Conservation (phyloP, 805 yeast genomes). For the Lachancea quebecensis region DNA sequence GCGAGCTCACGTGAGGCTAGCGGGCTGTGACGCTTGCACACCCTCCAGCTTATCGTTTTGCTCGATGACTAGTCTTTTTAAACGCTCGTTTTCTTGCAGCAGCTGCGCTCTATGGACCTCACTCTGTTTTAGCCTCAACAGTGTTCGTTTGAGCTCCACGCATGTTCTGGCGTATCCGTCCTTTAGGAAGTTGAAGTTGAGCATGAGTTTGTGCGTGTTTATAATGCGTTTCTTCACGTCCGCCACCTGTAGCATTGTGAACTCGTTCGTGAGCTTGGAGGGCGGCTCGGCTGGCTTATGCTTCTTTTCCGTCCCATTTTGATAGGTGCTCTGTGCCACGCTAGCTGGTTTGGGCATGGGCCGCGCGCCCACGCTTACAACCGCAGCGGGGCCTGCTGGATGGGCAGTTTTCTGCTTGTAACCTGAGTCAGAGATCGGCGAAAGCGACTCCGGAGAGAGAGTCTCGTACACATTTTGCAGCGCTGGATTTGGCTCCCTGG, state of each 20-base stretch:
- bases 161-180: slow-evolving; percentile 31
- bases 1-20: neutral
- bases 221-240: slow-evolving; percentile 30
- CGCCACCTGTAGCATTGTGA: slow-evolving; percentile 26
- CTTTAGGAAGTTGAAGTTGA: slow-evolving; percentile 29
- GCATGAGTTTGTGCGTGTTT: slow-evolving; percentile 28
- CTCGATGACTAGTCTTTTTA: slow-evolving; percentile 25
- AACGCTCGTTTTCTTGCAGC: slow-evolving; percentile 33
- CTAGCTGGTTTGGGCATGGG: neutral
- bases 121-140: slow-evolving; percentile 32
- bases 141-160: slow-evolving; percentile 28
- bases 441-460: slow-evolving; percentile 32
- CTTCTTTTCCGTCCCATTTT: neutral
- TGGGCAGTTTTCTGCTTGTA: slow-evolving; percentile 3
- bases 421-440: slow-evolving; percentile 24
- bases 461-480: slow-evolving; percentile 12
- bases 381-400: neutral
- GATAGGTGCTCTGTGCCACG: neutral
- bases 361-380: neutral
- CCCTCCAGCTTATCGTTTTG: slow-evolving; percentile 14
- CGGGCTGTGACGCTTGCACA: neutral
- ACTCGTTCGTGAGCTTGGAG: slow-evolving; percentile 24
- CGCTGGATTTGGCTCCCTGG: neutral
- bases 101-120: slow-evolving; percentile 34
- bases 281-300: slow-evolving; percentile 8